Conservation (phyloP, 768 basidiomycete genomes). For the Boletus rubroflammeus region DNA sequence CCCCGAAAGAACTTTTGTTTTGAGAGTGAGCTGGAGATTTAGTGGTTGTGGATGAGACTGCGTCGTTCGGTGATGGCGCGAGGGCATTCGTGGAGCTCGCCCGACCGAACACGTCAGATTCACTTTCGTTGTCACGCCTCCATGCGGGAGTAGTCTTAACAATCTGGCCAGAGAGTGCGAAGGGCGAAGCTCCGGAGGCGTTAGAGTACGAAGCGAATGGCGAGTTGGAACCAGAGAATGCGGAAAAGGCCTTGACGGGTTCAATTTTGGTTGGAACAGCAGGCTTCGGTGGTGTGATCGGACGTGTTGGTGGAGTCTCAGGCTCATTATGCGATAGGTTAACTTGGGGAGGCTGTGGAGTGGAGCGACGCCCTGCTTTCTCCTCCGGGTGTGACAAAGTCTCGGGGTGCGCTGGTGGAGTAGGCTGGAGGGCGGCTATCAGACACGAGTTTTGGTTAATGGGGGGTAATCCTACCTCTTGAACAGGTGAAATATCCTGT, state of each 20-base stretch:
- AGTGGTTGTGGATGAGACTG: neutral
- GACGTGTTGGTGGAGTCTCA: conserved; percentile 5
- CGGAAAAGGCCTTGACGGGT: conserved; percentile 35
- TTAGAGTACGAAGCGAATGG: conserved; percentile 33
- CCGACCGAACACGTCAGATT: conserved; percentile 9
- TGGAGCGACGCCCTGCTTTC: conserved; percentile 11
- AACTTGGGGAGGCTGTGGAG: conserved; percentile 7
- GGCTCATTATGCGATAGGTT: conserved; percentile 6
- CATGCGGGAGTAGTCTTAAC: conserved; percentile 26
- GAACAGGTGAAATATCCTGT: conserved; percentile 3
- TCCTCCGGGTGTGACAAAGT: conserved; percentile 2
- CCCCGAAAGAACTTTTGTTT: neutral
- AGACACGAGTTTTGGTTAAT: conserved; percentile 1
- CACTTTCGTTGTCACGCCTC: conserved; percentile 13
- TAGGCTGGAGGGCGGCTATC: conserved; percentile 14
- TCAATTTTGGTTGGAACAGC: conserved; percentile 3
- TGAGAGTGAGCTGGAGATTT: neutral
- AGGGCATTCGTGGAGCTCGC: conserved; percentile 6
- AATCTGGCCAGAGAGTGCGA: conserved; percentile 15
- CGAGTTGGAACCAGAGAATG: conserved; percentile 36
- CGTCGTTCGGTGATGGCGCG: conserved; percentile 22
- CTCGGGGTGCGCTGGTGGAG: neutral
- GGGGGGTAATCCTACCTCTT: conserved; percentile 14
- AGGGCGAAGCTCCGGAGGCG: conserved; percentile 22
- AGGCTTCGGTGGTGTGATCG: conserved; percentile 15